A percentile compares a stretch with the other conserved stretches of the same genome.
phyloP scores from a whole-genome alignment of 176 grass and related monocot genomes.

The Musa acuminata region DNA sequence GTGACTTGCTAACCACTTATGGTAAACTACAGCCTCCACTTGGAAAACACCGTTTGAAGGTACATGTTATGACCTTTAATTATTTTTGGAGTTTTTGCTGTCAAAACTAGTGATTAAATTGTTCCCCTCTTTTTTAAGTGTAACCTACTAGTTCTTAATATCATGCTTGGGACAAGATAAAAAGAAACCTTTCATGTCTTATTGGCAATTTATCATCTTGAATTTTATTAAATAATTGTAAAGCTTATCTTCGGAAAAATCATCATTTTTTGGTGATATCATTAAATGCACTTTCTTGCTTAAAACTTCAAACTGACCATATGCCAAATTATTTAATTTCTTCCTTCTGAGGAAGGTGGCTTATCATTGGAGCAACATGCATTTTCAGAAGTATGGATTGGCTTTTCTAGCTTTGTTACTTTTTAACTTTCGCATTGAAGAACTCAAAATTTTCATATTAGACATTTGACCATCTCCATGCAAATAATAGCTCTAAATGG shows the following conservation, averaged over 20 bases:
- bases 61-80: slow-evolving; percentile 17
- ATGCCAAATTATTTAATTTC: no score
- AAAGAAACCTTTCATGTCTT: no score
- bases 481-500: slow-evolving; percentile 12
- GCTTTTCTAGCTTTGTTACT: background rate
- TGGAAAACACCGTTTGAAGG: slow-evolving; percentile 91
- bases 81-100: background rate
- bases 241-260: background rate
- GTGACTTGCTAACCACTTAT: slow-evolving; percentile 70
- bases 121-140: no score
- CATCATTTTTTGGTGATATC: no score
- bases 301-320: no score
- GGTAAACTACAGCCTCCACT: slow-evolving; percentile 75
- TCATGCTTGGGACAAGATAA: no score
- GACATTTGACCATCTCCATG: background rate
- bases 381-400: background rate
- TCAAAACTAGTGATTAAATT: no score
- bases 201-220: no score
- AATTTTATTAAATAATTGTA: background rate
- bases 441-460: background rate
- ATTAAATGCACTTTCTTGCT: no score
- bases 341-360: no score
- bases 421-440: background rate
- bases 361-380: no score
- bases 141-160: no score